phyloP scores from a whole-genome alignment of 2,329 filamentous ascomycete genomes.

The Huntiella bhutanensis region DNA sequence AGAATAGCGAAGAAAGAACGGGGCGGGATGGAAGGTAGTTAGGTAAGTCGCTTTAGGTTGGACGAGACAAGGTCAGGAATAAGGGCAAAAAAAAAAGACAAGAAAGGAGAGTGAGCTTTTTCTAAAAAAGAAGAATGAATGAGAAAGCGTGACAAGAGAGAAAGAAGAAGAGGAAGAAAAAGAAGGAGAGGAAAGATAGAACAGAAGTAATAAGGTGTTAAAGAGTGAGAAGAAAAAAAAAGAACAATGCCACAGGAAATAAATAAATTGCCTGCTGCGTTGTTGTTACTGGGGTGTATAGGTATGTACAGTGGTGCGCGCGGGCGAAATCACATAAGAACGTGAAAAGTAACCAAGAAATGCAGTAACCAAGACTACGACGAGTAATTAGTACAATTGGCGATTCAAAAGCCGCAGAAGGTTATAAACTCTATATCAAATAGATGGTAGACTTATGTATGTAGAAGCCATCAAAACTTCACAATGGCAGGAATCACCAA shows the following conservation, averaged over 20 bases:
- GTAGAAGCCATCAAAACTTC: too few relatives aligned
- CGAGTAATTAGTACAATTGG: too few relatives aligned
- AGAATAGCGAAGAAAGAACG: not conserved
- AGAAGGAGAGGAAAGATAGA: conserved; percentile 4
- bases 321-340: too few relatives aligned
- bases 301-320: too few relatives aligned
- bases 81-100: not conserved
- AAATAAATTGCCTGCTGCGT: too few relatives aligned
- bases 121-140: conserved; percentile 1
- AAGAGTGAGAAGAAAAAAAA: conserved; percentile 5
- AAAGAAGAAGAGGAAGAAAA: not conserved
- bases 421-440: too few relatives aligned
- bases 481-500: too few relatives aligned
- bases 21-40: not conserved
- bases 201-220: not conserved
- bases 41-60: not conserved
- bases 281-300: too few relatives aligned
- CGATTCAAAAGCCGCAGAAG: too few relatives aligned
- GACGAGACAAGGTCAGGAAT: not conserved
- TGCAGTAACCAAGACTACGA: too few relatives aligned
- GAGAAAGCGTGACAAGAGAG: not conserved
- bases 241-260: not conserved
- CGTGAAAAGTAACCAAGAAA: too few relatives aligned
- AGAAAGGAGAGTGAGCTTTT: not conserved
- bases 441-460: too few relatives aligned